These are phyloP conservation scores for Strobilomyces dryophilus DNA, from an alignment of 768 basidiomycete genomes.

Conservation along the genomic window DNA sequence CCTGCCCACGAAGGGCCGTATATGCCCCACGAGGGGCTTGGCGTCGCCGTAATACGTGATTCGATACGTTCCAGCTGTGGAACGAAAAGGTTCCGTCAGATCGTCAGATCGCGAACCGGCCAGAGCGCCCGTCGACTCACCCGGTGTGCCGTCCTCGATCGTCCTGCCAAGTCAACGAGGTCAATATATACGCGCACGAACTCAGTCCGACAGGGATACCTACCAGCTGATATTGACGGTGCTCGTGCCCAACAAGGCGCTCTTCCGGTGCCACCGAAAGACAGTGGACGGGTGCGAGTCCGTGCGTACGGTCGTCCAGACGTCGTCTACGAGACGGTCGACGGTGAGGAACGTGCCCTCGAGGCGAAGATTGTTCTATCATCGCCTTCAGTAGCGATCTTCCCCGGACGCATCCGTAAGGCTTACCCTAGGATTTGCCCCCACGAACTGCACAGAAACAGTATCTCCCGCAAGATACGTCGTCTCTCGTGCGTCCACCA, in stretches of 20 bases:
- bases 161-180: constrained; percentile 37
- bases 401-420: too few relatives aligned
- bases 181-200: neutral
- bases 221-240: constrained; percentile 66
- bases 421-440: constrained; percentile 72
- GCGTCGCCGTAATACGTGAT: constrained; percentile 71
- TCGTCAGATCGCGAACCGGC: neutral
- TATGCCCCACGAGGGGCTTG: constrained; percentile 62
- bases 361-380: constrained; percentile 71
- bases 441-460: constrained; percentile 62
- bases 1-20: constrained; percentile 57
- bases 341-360: constrained; percentile 71
- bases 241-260: constrained; percentile 54
- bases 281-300: constrained; percentile 79
- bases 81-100: neutral
- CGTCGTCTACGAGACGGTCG: constrained; percentile 44
- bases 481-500: constrained; percentile 47
- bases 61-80: constrained; percentile 64
- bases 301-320: constrained; percentile 57
- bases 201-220: constrained; percentile 8
- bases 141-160: constrained; percentile 49
- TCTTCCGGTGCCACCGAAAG: constrained; percentile 61
- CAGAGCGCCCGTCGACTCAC: constrained; percentile 2
- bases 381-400: too few relatives aligned
- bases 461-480: constrained; percentile 55